A percentile compares a stretch with the other conserved stretches of the same genome.
These are phyloP conservation scores for Kokia cookei DNA, from an alignment of 441 rosid species.

Conservation along the genomic window DNA sequence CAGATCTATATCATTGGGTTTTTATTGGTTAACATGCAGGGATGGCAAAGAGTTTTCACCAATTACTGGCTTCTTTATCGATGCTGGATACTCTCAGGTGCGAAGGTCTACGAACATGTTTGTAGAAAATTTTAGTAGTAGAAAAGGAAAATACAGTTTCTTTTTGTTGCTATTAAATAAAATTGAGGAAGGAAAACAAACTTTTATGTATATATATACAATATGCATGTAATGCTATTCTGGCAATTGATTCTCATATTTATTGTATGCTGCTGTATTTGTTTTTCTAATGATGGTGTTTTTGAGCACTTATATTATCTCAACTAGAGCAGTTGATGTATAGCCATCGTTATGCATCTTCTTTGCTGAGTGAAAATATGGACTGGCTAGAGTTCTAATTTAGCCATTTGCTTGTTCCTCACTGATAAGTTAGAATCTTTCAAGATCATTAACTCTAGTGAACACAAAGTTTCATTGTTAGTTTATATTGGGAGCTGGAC, in stretches of 20 bases:
- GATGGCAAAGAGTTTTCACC: conserved; percentile 87
- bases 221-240: neutral
- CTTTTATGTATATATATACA: neutral
- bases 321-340: neutral
- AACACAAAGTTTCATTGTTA: neutral
- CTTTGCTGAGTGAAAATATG: neutral
- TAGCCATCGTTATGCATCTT: neutral
- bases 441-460: neutral
- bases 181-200: neutral
- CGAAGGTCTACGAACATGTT: neutral
- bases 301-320: neutral
- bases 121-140: neutral
- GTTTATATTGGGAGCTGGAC: neutral
- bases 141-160: neutral
- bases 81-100: conserved; percentile 63
- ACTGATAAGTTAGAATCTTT: neutral
- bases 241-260: neutral
- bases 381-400: neutral
- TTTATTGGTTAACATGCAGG: conserved; percentile 30
- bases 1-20: neutral
- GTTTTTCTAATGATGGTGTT: neutral
- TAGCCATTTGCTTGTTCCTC: neutral
- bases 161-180: neutral
- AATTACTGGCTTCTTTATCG: conserved; percentile 61
- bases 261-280: neutral